Evolutionary conservation across 2,329 filamentous ascomycete species (phyloP), one percentile per base, ranked within the genome.

Genomic region (Claviceps quebecensis): DNA sequence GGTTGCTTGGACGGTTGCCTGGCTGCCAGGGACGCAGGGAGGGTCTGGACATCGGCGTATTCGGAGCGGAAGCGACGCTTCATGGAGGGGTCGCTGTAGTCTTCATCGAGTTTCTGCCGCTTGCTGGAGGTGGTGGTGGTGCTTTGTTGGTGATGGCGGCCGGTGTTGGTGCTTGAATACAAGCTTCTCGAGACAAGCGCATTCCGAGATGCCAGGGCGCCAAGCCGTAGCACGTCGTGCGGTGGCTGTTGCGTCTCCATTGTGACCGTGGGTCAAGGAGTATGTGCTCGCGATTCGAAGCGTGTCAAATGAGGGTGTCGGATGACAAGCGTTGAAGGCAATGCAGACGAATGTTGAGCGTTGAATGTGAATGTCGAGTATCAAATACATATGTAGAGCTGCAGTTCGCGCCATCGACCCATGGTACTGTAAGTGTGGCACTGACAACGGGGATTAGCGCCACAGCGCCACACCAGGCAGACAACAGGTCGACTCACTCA

Each of bases 21-120:
- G 22, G 86, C 83, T 38, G 86, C 86, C 19, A 96, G 75, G 1
- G 80, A 80, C 22, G 84, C 79, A 5, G 90, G 90, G 3, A 96
- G 75, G 55, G 85, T 83, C 63, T 81, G 80, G 22, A 93, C 83
- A 61, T 83, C 73, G 59, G 82, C 78, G 67, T 95, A 96, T 70
- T 96, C 89, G 61, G 73, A 74, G 50, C 75, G 74, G 62, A 86
- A 80, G 47, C 83, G 78, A 50, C 60, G 62, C 58, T 68, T 67
- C 56, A 66, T 56, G 50, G 62, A 55, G 48, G 63, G 58, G 46
- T 67, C 66, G 51, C 65, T 60, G 55, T 58, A 58, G n/a, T 14
- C n/a, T 58, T 65, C 62, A 55, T 67, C 63, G 56, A 63, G 57
- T 58, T 67, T 69, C 56, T 66, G 67, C 51, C 69, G 68, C 57